Base-by-base conservation (phyloP, 2,329 filamentous ascomycete species). In the Hypoxylon sp. region DNA sequence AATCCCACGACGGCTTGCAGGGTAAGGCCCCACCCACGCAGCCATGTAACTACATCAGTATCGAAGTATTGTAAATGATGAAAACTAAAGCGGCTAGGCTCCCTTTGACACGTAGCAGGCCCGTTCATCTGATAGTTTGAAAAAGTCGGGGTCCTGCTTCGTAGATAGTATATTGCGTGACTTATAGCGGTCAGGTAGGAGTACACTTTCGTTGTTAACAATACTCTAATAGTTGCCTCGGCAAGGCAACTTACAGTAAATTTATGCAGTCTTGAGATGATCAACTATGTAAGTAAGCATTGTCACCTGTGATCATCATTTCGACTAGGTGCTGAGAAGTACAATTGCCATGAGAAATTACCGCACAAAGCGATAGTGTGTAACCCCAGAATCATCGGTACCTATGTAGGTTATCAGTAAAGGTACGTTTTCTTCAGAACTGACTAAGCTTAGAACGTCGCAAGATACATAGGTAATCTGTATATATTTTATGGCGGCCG, bases 401-500 rank as follows among this genome's bases (percentile, higher is more conserved):
- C 28, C 3, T n/a, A 25, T 25, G 25, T 30, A 43, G 38, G 19
- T 41, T 58, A 49, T 63, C 30, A 38, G 46, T 3, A 36, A 49
- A 46, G 21, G 30, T 50, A 45, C 19, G 28, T 13, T 46, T 36
- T 60, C 25, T 9, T 46, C 23, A 25, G 21, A 55, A 58, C 57
- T 19, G 21, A 36, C 14, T 38, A 14, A 38, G 19, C 17, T 48
- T 48, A 21, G 2, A 45, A 50, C 45, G 25, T 11, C 17, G 36
- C 9, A 49, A 58, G 30, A 21, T n/a, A n/a, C n/a, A n/a, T 21
- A 46, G 38, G 19, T 30, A 51, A 51, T 41, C 45, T 23, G 32
- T 50, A 60, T n/a, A 61, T 6, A 19, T 46, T 19, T 63, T 67
- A 73, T 43, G 76, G 14, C 76, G 89, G 90, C 51, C 87, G 82